phyloP scores from a whole-genome alignment of 352 stramenopile species.

The Globisporangium irregulare region DNA sequence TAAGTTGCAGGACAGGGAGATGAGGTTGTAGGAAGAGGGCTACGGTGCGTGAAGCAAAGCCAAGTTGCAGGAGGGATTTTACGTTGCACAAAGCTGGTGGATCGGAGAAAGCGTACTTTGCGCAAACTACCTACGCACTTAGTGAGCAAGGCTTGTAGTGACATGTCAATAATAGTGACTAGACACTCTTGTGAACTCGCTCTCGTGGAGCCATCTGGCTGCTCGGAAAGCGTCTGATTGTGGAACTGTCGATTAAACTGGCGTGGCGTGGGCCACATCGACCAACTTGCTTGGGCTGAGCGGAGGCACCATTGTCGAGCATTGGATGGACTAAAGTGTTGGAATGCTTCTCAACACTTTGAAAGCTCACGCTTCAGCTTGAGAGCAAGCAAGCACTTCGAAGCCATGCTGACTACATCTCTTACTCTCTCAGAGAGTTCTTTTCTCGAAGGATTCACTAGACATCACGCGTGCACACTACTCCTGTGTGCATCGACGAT shows the following conservation, averaged over 20 bases:
- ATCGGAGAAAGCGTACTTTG: background rate
- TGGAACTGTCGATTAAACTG: background rate
- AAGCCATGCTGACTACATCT: background rate
- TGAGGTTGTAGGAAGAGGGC: background rate
- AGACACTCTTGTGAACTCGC: too few species aligned
- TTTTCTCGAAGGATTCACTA: background rate
- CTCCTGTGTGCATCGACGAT: background rate
- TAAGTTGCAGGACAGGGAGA: background rate
- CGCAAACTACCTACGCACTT: background rate
- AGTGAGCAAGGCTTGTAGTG: background rate
- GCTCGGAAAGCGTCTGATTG: background rate
- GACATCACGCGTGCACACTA: background rate
- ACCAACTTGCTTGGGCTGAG: background rate
- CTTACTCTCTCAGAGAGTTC: background rate
- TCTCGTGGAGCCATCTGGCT: background rate
- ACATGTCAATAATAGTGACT: too few species aligned
- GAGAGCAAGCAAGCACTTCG: background rate
- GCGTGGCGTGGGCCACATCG: background rate
- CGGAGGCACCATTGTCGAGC: background rate
- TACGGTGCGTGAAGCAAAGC: background rate
- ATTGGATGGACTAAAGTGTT: too few species aligned
- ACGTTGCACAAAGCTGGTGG: background rate
- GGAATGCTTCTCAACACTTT: background rate
- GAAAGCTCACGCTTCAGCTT: background rate
- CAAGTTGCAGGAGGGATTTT: background rate